Conservation (phyloP, 2,329 filamentous ascomycete species). For the Ilyonectria sp. region DNA sequence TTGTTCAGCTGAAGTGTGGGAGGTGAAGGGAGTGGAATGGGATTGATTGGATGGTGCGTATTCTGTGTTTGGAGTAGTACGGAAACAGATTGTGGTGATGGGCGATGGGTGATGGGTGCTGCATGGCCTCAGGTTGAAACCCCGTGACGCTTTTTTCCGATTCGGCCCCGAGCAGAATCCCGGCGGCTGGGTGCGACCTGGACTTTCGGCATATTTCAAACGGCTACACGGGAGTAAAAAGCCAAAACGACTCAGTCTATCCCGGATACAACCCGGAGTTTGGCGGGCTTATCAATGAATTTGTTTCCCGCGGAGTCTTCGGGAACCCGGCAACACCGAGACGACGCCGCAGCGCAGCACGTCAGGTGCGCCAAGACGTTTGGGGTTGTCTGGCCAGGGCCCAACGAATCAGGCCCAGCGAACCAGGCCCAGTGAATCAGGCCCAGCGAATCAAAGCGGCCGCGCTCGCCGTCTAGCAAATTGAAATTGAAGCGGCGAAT, state of each 20-base stretch:
- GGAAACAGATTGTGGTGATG: background rate
- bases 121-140: slow-evolving; percentile 1
- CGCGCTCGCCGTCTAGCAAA: background rate
- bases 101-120: background rate
- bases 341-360: background rate
- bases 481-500: background rate
- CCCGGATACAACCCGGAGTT: background rate
- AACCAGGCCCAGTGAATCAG: background rate
- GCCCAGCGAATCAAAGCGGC: background rate
- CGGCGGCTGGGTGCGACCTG: background rate
- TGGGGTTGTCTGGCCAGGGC: background rate
- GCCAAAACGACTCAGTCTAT: too few relatives aligned
- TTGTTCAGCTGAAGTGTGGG: slow-evolving; percentile 2
- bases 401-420: background rate
- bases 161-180: background rate
- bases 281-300: background rate
- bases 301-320: background rate
- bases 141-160: background rate
- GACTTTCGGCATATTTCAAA: background rate
- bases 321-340: background rate
- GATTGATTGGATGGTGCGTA: background rate
- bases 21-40: background rate
- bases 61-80: background rate
- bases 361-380: background rate
- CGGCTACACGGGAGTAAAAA: background rate